These are phyloP conservation scores for Penicilliopsis zonata DNA, from an alignment of 495 filamentous ascomycete genomes.

Conservation along the genomic window DNA sequence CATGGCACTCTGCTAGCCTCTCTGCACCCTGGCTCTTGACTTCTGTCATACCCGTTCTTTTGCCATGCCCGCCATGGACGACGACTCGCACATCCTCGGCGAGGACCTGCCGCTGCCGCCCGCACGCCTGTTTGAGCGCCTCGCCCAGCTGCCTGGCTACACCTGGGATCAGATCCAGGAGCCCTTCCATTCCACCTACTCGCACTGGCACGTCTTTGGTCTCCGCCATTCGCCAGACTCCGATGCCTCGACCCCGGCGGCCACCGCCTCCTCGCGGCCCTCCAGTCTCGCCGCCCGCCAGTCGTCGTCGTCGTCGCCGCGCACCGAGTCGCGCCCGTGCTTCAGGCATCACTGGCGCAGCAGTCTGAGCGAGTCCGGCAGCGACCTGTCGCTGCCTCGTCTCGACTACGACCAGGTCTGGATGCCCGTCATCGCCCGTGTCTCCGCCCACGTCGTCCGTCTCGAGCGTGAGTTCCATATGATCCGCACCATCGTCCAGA, in stretches of 20 bases:
- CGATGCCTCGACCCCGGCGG: conserved; percentile 28
- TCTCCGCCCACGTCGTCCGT: conserved; percentile 67
- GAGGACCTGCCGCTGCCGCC: conserved; percentile 59
- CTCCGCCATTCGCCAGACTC: conserved; percentile 30
- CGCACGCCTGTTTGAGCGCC: conserved; percentile 56
- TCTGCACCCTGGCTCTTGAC: not conserved
- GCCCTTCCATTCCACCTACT: conserved; percentile 75
- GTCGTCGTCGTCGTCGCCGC: conserved; percentile 37
- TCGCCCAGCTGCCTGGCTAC: conserved; percentile 61
- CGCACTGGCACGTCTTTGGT: conserved; percentile 58
- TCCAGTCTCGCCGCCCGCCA: conserved; percentile 33
- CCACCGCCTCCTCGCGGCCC: conserved; percentile 32
- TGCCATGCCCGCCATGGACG: too few relatives aligned
- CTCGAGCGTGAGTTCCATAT: conserved; percentile 80
- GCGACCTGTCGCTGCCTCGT: conserved; percentile 29
- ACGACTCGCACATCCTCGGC: conserved; percentile 29
- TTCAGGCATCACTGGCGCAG: conserved; percentile 26
- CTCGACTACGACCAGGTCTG: conserved; percentile 30
- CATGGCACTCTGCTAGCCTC: not conserved
- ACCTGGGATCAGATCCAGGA: conserved; percentile 58
- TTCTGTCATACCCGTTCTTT: too few relatives aligned
- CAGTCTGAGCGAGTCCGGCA: conserved; percentile 38
- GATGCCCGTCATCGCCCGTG: conserved; percentile 54
- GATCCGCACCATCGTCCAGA: conserved; percentile 52
- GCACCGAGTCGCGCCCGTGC: conserved; percentile 23